Percentiles rank a stretch among this genome's conserved stretches.
These are phyloP conservation scores for Arthrinium phaeospermum DNA, from an alignment of 2,329 filamentous ascomycete genomes.

Conservation along the genomic window DNA sequence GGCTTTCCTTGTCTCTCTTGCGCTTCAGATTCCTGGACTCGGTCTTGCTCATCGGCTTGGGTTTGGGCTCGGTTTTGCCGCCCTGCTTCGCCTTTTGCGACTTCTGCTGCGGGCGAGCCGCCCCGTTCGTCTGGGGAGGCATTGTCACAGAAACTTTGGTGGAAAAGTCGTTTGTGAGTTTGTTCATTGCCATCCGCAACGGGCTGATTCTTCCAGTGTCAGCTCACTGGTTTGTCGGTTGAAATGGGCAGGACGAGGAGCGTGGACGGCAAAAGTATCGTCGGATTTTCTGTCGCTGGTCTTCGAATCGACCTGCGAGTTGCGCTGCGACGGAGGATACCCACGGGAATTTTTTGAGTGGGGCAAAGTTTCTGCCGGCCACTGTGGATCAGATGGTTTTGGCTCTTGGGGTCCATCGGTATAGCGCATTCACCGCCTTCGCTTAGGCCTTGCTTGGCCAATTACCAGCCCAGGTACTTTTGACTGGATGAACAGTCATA, in stretches of 20 bases:
- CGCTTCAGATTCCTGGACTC: constrained; percentile 45
- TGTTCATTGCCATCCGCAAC: neutral
- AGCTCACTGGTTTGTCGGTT: neutral
- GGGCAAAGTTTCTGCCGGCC: neutral
- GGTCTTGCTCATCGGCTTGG: constrained; percentile 26
- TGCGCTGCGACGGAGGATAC: constrained; percentile 6
- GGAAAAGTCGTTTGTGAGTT: neutral
- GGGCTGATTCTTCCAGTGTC: neutral
- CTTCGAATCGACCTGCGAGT: neutral
- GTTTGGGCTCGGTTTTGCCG: neutral
- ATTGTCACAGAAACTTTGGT: neutral
- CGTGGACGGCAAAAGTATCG: neutral
- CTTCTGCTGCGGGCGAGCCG: constrained; percentile 29
- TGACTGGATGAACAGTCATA: neutral
- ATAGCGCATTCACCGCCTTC: constrained; percentile 10
- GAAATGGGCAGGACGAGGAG: neutral
- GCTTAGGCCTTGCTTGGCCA: neutral
- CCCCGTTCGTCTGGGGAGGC: neutral
- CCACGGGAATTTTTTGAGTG: constrained; percentile 18
- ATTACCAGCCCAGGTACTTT: neutral
- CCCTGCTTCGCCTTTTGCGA: constrained; percentile 35
- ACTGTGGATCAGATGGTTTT: constrained; percentile 1
- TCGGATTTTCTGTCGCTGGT: neutral
- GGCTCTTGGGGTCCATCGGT: neutral
- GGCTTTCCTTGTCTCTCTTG: constrained; percentile 48